Evolutionary conservation across 164 flowering plant species (phyloP), one percentile per base, ranked within the genome.

Genomic region (Sextonia rubra): DNA sequence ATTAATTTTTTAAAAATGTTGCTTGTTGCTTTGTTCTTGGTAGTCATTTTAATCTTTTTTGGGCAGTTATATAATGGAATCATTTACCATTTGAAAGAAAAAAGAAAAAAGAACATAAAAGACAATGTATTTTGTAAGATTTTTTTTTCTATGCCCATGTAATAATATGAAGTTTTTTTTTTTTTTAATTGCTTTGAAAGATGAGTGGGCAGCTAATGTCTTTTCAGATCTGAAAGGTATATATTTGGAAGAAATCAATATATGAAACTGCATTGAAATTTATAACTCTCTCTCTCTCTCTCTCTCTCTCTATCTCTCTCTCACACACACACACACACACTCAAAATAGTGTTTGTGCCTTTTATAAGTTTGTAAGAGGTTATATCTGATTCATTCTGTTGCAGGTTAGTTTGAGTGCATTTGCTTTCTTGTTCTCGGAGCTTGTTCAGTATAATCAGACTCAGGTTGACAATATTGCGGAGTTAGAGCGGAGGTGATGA

Each of bases 381-480:
- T 66, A 20, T 22, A 47, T 9, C 55, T 68, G 23, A 55, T 7
- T 73, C 20, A 55, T 7, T 73, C 20, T 73, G 24, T 78, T 80
- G 76, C 88, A 96, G 99, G 99, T 96, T 11, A 96, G 98, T 78
- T 80, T 96, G 86, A 96, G 97, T 80, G 98, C 94, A 6, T 96
- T 91, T 77, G 94, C 97, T 0, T 93, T 90, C 80, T 81, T 96
- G 84, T 93, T 96, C 74, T 93, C 98, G 5, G 99, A 96, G 90
- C 90, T 96, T 64, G 99, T 96, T 48, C 98, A 96, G 80, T 96
- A 96, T 76, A 96, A 91, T 78, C 99, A 96, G 80, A 90, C 97
- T 12, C 97, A 93, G 74, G 98, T 96, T 22, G 99, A 96, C 80
- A 96, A 96, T 77, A 96, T 96, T 78, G 86, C 92, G 8, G 99